Base-by-base conservation (phyloP, 768 basidiomycete species). In the Peribolospora baueri region DNA sequence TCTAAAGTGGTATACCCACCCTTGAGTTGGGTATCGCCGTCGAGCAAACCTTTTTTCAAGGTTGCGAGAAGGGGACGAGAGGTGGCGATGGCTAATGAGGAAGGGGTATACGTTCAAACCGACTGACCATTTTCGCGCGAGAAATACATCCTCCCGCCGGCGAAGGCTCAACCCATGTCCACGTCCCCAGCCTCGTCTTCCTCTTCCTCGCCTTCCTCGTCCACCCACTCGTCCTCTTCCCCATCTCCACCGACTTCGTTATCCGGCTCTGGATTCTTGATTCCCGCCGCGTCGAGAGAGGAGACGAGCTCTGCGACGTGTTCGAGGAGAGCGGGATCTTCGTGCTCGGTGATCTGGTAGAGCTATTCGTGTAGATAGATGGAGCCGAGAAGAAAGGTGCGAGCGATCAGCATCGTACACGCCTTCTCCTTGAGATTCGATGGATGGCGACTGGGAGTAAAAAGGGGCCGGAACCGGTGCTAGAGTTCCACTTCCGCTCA, bases 261-360 rank as follows among this genome's bases (percentile, higher is more conserved):
- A n/a, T n/a, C n/a, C 5, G 38, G 46, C 38, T 57, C 56, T 3
- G 51, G 54, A 39, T 55, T 51, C 48, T 37, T 56, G 10, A 58
- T 51, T 9, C 59, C 60, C 0, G 56, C 56, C 25, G 52, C 57
- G n/a, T 63, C 58, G 65, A 98, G 79, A 68, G 90, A 90, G 63
- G 85, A 86, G 75, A 97, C 86, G 74, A 73, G 69, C 63, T 70
- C 70, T 62, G 69, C 64, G 83, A 93, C 71, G 61, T 66, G 61
- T 46, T 25, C 54, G 50, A 59, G 49, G 52, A 60, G 60, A 46
- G 61, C 61, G 25, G 55, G 56, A 47, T 63, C 61, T 0, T 53
- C 48, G 3, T 49, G 42, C 10, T 57, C 42, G 9, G 61, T 51
- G 7, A 61, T 56, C 2, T 55, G 51, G 7, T 55, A 56, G 11